Evolutionary conservation across 331 rosid species (phyloP), one percentile per base, ranked within the genome.

Genomic region (Saraca asoca): DNA sequence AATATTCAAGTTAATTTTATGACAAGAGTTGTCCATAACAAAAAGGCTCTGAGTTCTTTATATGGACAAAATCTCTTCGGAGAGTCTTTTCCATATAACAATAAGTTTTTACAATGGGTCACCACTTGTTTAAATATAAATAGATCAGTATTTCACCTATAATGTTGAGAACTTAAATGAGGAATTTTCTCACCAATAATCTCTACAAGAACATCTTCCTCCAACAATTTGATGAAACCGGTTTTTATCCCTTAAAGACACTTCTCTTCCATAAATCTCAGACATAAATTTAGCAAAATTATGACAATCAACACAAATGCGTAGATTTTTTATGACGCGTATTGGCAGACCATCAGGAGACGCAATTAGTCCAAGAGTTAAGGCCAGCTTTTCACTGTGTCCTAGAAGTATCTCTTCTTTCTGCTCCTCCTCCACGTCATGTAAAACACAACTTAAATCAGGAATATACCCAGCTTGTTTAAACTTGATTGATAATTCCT

Each of bases 371-470:
- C 92, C 87, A 67, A 87, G 87, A 46, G 88, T 81, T 80, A 87
- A 70, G 18, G 88, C 97, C 62, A 85, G 61, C 62, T 87, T 90
- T 63, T 90, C 95, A 43, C 96, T 87, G 66, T 90, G 96, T 68
- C 85, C 75, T 48, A 79, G 67, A 56, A 90, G 88, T 53, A 81
- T 72, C 84, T 81, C 81, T 83, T 87, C 96, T 77, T 87, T 90
- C 75, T 82, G 94, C 77, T 90, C 96, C 10, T 90, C 96, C 41
- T 87, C 95, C 72, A 87, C 95, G 16, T 85, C 95, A 68, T 76
- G 81, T n/a, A 87, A 74, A 65, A 85, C 95, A 66, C 92, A 85
- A 42, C 90, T 84, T 87, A 83, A 81, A 62, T 85, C 80, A n/a
- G 91, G 95, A 81, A 75, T 62, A 69, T 87, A 85, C 24, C 97